Conservation (phyloP, 169 alveolate species). For the Plasmodium blacklocki region DNA sequence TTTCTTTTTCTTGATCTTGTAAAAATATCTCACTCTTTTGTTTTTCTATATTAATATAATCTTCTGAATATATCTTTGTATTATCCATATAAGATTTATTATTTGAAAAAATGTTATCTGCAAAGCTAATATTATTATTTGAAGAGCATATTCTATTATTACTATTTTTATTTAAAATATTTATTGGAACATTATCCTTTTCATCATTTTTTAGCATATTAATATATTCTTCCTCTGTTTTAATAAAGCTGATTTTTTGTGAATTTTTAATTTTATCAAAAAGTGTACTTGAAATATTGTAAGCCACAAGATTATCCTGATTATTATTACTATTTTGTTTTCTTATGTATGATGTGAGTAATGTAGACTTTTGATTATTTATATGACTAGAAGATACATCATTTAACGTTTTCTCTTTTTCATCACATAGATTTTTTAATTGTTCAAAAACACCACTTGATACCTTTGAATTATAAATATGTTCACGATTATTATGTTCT, state of each 20-base stretch:
- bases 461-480: background rate
- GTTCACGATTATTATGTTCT: background rate
- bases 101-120: conserved; percentile 28
- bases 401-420: background rate
- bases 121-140: conserved; percentile 49
- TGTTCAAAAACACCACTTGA: background rate
- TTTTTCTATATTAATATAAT: no score
- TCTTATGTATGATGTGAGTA: no score
- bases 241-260: conserved; percentile 49
- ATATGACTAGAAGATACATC: background rate
- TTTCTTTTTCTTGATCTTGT: no score
- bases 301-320: no score
- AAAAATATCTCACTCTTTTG: no score
- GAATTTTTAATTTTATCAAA: conserved; percentile 13
- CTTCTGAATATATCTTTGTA: conserved; percentile 7
- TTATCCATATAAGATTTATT: conserved; percentile 38
- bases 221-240: conserved; percentile 43
- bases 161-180: background rate
- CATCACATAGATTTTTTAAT: background rate
- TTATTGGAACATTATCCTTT: background rate
- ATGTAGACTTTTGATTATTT: background rate
- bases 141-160: background rate
- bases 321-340: background rate
- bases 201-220: conserved; percentile 8
- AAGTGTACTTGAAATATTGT: no score